Evolutionary conservation across 768 basidiomycete genomes (phyloP), one percentile per base, ranked within the genome.

Genomic region (Aureoboletus auriporus): DNA sequence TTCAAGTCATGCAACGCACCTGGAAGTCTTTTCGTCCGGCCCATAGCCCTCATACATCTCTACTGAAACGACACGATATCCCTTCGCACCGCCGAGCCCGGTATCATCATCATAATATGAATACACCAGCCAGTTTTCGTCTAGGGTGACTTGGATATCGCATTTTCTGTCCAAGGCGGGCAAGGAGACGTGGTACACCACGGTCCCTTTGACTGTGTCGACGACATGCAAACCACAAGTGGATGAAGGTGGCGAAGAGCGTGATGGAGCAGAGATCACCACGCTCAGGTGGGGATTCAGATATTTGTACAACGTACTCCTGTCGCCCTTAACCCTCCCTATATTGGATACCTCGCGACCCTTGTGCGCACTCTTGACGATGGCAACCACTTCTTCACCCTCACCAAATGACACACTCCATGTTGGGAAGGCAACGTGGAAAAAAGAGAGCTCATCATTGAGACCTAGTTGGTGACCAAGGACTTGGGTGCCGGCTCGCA

Each of bases 71-170:
- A 95, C 67, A 42, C 81, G 74, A 61, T 84, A 80, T 0, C 89
- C 84, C 59, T 86, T 89, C 3, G 82, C 53, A 59, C 74, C 65
- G 2, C 70, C 76, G 5, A 64, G 56, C 20, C 74, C 74, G 37
- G 69, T 66, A 17, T 79, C 75, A 11, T 73, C 77, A 44, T 90
- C 85, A 61, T 83, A 92, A 62, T 89, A 94, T 49, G 86, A 76
- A 68, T 93, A 95, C 8, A 93, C 86, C 38, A 98, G 64, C 93
- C 94, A 96, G 63, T 98, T 96, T 69, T 97, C 94, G 20, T 78
- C 75, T 46, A 98, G 70, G 3, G 72, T 68, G 16, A 82, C 80
- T 55, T 86, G 79, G 14, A 95, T 70, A 54, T 86, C 78, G 64
- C 90, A 89, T 6, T 59, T 69, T 31, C 61, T 69, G 44, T 52